A percentile compares a stretch with the other conserved stretches of the same genome.
phyloP scores from a whole-genome alignment of 495 filamentous ascomycete genomes.

The Penicillium cosmopolitanum region DNA sequence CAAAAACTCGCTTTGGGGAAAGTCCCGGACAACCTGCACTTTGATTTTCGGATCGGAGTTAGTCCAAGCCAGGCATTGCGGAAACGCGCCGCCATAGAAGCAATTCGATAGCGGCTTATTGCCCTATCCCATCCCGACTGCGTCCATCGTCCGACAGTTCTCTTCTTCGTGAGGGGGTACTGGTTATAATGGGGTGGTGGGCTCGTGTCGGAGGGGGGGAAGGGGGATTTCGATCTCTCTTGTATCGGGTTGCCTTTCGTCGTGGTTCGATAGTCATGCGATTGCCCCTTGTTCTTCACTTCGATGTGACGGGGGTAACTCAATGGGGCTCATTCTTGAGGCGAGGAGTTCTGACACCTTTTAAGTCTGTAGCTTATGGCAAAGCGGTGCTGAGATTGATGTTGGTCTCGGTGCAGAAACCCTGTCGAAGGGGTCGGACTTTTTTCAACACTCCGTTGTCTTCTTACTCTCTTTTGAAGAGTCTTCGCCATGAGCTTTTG shows the following conservation, averaged over 20 bases:
- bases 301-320: slow-evolving; percentile 68
- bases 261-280: slow-evolving; percentile 96
- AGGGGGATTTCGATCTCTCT: slow-evolving; percentile 27
- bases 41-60: slow-evolving; percentile 28
- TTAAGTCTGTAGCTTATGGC: slow-evolving; percentile 69
- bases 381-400: slow-evolving; percentile 51
- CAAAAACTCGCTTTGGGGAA: slow-evolving; percentile 87
- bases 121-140: slow-evolving; percentile 51
- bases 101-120: slow-evolving; percentile 76
- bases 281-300: slow-evolving; percentile 67
- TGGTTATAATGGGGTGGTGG: slow-evolving; percentile 51
- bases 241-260: slow-evolving; percentile 73
- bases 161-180: slow-evolving; percentile 23
- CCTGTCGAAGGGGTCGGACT: slow-evolving; percentile 71
- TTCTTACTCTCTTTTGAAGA: too few species aligned
- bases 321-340: slow-evolving; percentile 99
- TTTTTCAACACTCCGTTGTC: background rate
- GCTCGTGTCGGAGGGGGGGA: slow-evolving; percentile 43
- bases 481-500: too few species aligned
- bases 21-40: slow-evolving; percentile 94
- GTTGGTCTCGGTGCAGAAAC: slow-evolving; percentile 45
- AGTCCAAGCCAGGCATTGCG: slow-evolving; percentile 62
- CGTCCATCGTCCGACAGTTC: slow-evolving; percentile 38
- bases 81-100: slow-evolving; percentile 99
- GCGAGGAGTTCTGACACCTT: slow-evolving; percentile 72